Evolutionary conservation across 1,284 basidiomycete species (phyloP).

Genomic region (Leccinum pseudoinsigne): DNA sequence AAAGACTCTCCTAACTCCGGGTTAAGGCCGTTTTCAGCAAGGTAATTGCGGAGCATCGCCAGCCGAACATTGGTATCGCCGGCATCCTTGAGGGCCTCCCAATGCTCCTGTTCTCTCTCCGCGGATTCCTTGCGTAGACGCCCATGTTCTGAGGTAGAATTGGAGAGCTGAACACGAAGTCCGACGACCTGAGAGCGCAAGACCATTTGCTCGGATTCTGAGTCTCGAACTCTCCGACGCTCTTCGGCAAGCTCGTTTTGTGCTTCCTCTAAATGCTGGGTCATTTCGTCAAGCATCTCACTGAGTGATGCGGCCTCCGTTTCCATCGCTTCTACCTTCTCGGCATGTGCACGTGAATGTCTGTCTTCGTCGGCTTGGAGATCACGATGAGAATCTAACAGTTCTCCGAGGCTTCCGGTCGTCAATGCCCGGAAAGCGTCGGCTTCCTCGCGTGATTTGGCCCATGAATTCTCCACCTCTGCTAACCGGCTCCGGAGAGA

Average conservation of each 20-base stretch:
- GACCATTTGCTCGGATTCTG: conserved; percentile 69
- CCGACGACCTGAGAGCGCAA: conserved; percentile 80
- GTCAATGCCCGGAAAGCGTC: conserved; percentile 83
- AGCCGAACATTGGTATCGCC: conserved; percentile 78
- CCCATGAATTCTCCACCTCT: conserved; percentile 85
- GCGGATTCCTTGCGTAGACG: conserved; percentile 70
- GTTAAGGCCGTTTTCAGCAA: conserved; percentile 86
- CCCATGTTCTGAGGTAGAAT: conserved; percentile 70
- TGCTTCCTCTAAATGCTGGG: conserved; percentile 67
- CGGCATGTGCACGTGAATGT: conserved; percentile 67
- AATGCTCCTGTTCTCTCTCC: conserved; percentile 69
- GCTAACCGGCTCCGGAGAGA: conserved; percentile 59
- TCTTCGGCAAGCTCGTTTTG: conserved; percentile 73
- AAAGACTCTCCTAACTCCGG: conserved; percentile 63
- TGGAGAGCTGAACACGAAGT: conserved; percentile 77
- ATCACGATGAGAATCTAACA: conserved; percentile 83
- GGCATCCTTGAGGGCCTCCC: conserved; percentile 66
- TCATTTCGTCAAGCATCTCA: conserved; percentile 76
- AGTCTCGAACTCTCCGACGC: conserved; percentile 61
- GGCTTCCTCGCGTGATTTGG: conserved; percentile 88
- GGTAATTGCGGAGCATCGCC: conserved; percentile 81
- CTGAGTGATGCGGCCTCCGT: conserved; percentile 73
- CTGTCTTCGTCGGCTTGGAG: conserved; percentile 80
- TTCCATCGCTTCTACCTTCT: conserved; percentile 81
- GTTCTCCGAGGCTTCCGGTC: conserved; percentile 79